Conservation (phyloP, 2,329 filamentous ascomycete species). For the Trichoderma simmonsii region DNA sequence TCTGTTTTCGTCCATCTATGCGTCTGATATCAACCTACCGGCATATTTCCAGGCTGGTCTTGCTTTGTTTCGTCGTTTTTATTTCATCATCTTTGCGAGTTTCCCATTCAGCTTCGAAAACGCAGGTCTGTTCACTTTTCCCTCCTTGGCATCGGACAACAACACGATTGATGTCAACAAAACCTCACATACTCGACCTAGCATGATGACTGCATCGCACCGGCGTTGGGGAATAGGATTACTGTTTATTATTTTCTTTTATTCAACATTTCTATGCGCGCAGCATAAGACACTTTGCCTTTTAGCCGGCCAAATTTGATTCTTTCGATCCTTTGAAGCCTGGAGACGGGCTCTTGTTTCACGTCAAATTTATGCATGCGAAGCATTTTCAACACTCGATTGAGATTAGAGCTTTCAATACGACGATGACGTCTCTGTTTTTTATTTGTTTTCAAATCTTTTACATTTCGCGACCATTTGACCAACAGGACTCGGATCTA, state of each 20-base stretch:
- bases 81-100: not conserved
- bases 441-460: not conserved
- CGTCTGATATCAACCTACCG: not conserved
- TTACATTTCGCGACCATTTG: not conserved
- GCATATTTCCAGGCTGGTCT: not conserved
- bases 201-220: constrained; percentile 34
- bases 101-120: not conserved
- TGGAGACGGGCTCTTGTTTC: not conserved
- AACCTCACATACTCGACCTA: constrained; percentile 23
- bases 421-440: not conserved
- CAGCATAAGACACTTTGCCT: constrained; percentile 6
- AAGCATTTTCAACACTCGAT: not conserved
- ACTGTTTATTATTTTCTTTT: constrained; percentile 16
- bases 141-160: constrained; percentile 19
- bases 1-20: not conserved
- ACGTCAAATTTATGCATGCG: not conserved
- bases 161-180: constrained; percentile 25
- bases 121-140: constrained; percentile 6
- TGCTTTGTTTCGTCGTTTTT: not conserved
- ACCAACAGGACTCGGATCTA: not conserved
- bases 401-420: constrained; percentile 6
- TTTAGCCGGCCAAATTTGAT: constrained; percentile 11
- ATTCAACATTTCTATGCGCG: not conserved
- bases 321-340: constrained; percentile 7
- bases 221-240: constrained; percentile 31